Percentiles rank a stretch among this genome's conserved stretches.
These are phyloP conservation scores for Cladorrhinum sp. DNA, from an alignment of 2,329 filamentous ascomycete species.

Conservation along the genomic window DNA sequence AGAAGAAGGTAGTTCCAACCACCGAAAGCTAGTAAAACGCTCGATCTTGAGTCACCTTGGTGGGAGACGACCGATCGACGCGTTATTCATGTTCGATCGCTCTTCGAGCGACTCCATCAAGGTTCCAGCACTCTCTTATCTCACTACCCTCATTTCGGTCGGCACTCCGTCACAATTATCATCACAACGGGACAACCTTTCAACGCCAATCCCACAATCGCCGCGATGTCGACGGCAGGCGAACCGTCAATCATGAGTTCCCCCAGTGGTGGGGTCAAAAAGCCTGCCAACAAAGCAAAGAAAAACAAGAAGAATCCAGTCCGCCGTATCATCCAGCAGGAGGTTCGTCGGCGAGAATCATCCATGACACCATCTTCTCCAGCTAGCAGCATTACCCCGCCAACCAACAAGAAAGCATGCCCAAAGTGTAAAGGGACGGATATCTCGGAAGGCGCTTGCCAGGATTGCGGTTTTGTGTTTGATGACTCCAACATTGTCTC, in stretches of 20 bases:
- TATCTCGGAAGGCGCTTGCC: conserved; percentile 68
- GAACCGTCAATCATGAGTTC: conserved; percentile 6
- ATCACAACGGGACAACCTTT: neutral
- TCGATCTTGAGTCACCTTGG: conserved; percentile 3
- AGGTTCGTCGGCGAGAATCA: conserved; percentile 24
- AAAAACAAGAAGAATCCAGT: conserved; percentile 24
- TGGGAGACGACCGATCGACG: conserved; percentile 14
- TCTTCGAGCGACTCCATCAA: neutral
- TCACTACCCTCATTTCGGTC: neutral
- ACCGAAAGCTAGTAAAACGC: neutral
- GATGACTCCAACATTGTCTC: conserved; percentile 87
- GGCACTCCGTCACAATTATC: no score
- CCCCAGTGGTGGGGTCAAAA: conserved; percentile 11
- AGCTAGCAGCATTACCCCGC: conserved; percentile 32
- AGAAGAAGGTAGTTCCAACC: neutral
- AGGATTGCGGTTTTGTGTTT: conserved; percentile 79
- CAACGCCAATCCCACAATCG: neutral
- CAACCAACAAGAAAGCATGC: conserved; percentile 49
- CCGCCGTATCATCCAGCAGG: conserved; percentile 25
- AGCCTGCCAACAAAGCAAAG: conserved; percentile 23
- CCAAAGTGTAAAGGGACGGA: conserved; percentile 56
- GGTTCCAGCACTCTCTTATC: neutral
- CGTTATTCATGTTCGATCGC: neutral
- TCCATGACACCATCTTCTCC: conserved; percentile 21
- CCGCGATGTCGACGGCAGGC: conserved; percentile 13